Conservation (phyloP, 345 rosid genomes). For the Syzygium aromaticum region DNA sequence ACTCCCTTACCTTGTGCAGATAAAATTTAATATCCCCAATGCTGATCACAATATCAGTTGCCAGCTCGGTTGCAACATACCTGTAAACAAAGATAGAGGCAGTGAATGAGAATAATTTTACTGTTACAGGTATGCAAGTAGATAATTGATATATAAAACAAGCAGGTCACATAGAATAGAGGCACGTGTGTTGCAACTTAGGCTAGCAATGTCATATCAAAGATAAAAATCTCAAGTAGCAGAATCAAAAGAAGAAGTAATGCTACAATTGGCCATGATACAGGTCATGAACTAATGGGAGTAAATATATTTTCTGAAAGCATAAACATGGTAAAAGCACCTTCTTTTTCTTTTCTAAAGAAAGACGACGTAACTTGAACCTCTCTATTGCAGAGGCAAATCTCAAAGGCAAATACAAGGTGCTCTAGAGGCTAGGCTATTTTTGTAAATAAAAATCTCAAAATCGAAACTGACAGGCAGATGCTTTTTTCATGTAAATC, state of each 20-base stretch:
- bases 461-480: background rate
- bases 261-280: background rate
- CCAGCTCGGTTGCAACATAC: slow-evolving; percentile 52
- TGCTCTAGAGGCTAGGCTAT: background rate
- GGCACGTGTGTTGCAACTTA: background rate
- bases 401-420: background rate
- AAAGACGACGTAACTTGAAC: background rate
- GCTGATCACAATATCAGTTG: slow-evolving; percentile 42
- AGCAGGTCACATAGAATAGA: background rate
- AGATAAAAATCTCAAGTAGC: background rate
- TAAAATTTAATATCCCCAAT: slow-evolving; percentile 45
- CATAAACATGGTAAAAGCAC: background rate
- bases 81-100: slow-evolving; percentile 15
- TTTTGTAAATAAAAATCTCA: background rate
- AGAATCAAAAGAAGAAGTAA: background rate
- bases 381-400: background rate
- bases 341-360: background rate
- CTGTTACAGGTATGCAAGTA: background rate
- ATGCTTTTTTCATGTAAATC: background rate
- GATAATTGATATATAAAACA: background rate
- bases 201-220: background rate
- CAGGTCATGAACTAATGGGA: background rate
- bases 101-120: background rate
- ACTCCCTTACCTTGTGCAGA: slow-evolving; percentile 50
- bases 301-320: background rate